Conservation (phyloP, 2,329 filamentous ascomycete species). For the Aspergillus sp. region DNA sequence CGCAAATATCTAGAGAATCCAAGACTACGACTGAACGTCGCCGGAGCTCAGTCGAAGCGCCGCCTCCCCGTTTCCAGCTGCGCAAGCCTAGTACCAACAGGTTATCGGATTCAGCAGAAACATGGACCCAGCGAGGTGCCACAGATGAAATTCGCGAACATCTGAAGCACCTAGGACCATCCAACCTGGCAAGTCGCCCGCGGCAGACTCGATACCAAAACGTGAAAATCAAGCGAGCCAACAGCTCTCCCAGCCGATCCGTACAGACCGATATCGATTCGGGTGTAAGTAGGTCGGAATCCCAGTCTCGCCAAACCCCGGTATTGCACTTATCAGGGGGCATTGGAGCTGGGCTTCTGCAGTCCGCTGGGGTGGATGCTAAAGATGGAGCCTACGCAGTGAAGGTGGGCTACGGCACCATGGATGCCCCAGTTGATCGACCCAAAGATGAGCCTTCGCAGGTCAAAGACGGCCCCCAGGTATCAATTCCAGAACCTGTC, state of each 20-base stretch:
- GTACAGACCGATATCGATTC: conserved; percentile 31
- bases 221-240: conserved; percentile 62
- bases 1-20: conserved; percentile 18
- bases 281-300: conserved; percentile 39
- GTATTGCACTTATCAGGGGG: conserved; percentile 44
- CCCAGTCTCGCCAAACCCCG: conserved; percentile 20
- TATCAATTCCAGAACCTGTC: conserved; percentile 29
- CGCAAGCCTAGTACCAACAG: conserved; percentile 30
- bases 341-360: conserved; percentile 51
- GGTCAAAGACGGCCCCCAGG: conserved; percentile 17
- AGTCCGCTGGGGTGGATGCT: conserved; percentile 52
- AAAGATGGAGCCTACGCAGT: conserved; percentile 64
- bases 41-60: conserved; percentile 30
- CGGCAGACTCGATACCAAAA: conserved; percentile 57
- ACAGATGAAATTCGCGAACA: conserved; percentile 56
- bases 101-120: conserved; percentile 20
- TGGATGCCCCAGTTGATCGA: conserved; percentile 21
- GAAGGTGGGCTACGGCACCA: conserved; percentile 51
- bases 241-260: conserved; percentile 28
- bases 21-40: conserved; percentile 18
- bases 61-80: conserved; percentile 36
- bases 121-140: conserved; percentile 43
- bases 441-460: conserved; percentile 17
- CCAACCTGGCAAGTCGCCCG: conserved; percentile 57
- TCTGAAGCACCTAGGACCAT: conserved; percentile 60